Evolutionary conservation across 2,329 filamentous ascomycete species (phyloP).

Genomic region (Paramyrothecium roridum): DNA sequence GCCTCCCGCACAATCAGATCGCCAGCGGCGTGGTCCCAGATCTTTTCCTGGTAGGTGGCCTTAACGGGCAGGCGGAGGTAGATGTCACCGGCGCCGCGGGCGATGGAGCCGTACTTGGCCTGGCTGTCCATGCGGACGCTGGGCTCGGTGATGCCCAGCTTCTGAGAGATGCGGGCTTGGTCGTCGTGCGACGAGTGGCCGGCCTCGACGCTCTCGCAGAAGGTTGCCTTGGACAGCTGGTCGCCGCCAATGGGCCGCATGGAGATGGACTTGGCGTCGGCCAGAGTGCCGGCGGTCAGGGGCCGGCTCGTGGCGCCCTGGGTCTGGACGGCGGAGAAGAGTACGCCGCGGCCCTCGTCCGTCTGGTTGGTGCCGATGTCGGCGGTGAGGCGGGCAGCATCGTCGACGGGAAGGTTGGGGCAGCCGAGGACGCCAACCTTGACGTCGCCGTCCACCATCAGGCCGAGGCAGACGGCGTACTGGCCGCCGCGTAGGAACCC

Average conservation of each 20-base stretch:
- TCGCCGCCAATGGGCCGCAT: slow-evolving; percentile 74
- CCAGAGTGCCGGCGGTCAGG: slow-evolving; percentile 52
- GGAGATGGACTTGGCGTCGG: slow-evolving; percentile 59
- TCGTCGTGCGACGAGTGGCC: slow-evolving; percentile 88
- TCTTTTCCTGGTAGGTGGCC: slow-evolving; percentile 94
- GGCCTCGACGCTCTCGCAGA: slow-evolving; percentile 95
- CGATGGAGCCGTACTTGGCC: slow-evolving; percentile 96
- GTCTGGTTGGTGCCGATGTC: slow-evolving; percentile 72
- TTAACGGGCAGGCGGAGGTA: slow-evolving; percentile 86
- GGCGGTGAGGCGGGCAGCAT: slow-evolving; percentile 56
- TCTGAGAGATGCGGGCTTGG: slow-evolving; percentile 74
- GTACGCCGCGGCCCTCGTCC: slow-evolving; percentile 75
- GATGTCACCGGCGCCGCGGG: slow-evolving; percentile 88
- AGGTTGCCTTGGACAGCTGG: slow-evolving; percentile 76
- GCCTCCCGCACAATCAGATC: slow-evolving; percentile 93
- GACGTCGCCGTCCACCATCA: slow-evolving; percentile 91
- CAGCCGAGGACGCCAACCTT: slow-evolving; percentile 93
- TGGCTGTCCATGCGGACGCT: slow-evolving; percentile 96
- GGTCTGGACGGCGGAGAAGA: slow-evolving; percentile 81
- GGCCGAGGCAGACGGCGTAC: slow-evolving; percentile 89
- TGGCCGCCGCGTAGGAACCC: slow-evolving; percentile 94
- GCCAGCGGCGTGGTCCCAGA: slow-evolving; percentile 97
- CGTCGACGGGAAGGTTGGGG: slow-evolving; percentile 89
- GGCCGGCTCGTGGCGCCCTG: slow-evolving; percentile 79
- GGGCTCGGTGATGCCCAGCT: slow-evolving; percentile 82